These are phyloP conservation scores for Crucihimalaya himalaica DNA, from an alignment of 345 rosid genomes.

Conservation along the genomic window DNA sequence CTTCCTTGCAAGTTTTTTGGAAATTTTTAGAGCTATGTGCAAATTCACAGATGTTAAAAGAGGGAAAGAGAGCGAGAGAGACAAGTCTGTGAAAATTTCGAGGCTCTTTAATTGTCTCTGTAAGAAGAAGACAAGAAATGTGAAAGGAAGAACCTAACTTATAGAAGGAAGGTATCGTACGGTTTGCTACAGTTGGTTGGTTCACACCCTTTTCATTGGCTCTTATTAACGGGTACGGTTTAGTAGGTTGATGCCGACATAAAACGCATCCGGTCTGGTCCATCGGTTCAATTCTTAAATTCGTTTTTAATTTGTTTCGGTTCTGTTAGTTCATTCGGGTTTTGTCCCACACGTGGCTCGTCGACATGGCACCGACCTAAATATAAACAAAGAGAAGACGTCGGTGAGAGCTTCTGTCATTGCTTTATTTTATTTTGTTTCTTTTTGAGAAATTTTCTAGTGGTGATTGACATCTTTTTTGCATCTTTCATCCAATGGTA, in stretches of 20 bases:
- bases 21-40: not conserved
- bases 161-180: conserved; percentile 20
- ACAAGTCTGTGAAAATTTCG: conserved; percentile 1
- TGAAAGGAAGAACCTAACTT: conserved; percentile 8
- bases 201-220: conserved; percentile 28
- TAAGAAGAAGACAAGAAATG: conserved; percentile 18
- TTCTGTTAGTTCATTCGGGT: not conserved
- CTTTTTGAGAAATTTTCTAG: too few relatives aligned
- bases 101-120: conserved; percentile 12
- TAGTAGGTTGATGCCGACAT: conserved; percentile 12
- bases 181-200: conserved; percentile 27
- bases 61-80: not conserved
- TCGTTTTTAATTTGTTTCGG: not conserved
- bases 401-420: conserved; percentile 1
- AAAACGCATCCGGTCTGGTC: conserved; percentile 2
- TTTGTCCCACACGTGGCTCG: conserved; percentile 24
- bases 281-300: not conserved
- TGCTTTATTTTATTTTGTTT: not conserved
- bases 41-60: not conserved
- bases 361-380: conserved; percentile 29
- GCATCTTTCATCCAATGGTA: too few relatives aligned
- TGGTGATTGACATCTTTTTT: too few relatives aligned
- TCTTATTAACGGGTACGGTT: not conserved
- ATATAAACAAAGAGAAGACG: not conserved
- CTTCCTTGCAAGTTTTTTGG: not conserved